A percentile compares a stretch with the other conserved stretches of the same genome.
phyloP scores from a whole-genome alignment of 1,139 yeast genomes.

The Scheffersomyces illinoinensis region DNA sequence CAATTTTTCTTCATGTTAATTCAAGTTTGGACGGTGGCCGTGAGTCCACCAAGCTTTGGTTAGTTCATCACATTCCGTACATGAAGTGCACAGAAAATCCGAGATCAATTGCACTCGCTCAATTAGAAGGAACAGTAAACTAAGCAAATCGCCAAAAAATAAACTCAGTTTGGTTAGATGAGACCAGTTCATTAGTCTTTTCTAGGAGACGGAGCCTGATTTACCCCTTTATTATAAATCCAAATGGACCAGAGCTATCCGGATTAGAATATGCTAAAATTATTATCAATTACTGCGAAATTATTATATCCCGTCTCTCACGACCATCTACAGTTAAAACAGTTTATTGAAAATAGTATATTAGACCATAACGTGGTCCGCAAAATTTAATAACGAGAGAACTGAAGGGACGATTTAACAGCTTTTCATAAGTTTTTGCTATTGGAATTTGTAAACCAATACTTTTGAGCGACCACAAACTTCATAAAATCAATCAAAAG shows the following conservation, averaged over 20 bases:
- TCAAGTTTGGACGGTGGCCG: not conserved
- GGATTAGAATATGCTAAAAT: too few species aligned
- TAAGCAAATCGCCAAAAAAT: too few species aligned
- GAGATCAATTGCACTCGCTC: not conserved
- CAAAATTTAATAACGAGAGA: not conserved
- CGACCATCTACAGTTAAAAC: too few species aligned
- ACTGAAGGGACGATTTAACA: not conserved
- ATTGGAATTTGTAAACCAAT: not conserved
- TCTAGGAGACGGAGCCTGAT: not conserved
- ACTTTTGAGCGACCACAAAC: not conserved
- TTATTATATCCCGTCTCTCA: not conserved
- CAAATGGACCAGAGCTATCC: not conserved
- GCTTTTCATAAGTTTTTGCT: not conserved
- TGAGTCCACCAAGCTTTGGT: not conserved
- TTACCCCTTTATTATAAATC: not conserved
- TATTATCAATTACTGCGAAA: not conserved
- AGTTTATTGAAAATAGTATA: not conserved
- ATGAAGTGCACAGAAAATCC: not conserved
- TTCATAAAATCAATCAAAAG: not conserved
- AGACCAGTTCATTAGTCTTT: not conserved
- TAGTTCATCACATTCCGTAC: not conserved
- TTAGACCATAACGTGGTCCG: not conserved
- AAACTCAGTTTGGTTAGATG: not conserved
- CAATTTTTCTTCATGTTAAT: not conserved
- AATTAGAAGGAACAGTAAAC: not conserved